Evolutionary conservation across 805 yeast genomes (phyloP).

Genomic region (Scheffersomyces ergatensis): DNA sequence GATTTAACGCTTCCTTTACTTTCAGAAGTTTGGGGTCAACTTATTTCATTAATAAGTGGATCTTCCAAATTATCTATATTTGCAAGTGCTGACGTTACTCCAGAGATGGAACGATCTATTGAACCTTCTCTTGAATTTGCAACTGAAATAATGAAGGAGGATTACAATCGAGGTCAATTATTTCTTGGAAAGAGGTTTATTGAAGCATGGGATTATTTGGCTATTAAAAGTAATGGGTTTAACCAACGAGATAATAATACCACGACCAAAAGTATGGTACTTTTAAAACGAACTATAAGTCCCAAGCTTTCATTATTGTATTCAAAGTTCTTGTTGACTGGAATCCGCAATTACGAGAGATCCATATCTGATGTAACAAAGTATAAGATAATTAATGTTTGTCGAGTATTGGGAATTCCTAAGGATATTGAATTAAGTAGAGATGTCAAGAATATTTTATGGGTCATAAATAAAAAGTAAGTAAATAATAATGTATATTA

Average conservation of each 20-base stretch:
- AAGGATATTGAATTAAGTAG: slow-evolving; percentile 13
- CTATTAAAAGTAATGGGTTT: neutral
- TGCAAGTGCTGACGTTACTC: slow-evolving; percentile 1
- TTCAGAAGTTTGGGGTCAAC: slow-evolving; percentile 31
- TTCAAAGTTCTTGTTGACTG: slow-evolving; percentile 29
- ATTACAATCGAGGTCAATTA: slow-evolving; percentile 36
- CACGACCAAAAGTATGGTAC: neutral
- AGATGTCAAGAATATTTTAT: slow-evolving; percentile 25
- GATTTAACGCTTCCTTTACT: slow-evolving; percentile 28
- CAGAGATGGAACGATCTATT: slow-evolving; percentile 16
- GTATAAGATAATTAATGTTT: slow-evolving; percentile 30
- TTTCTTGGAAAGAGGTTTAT: slow-evolving; percentile 47
- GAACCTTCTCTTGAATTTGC: slow-evolving; percentile 27
- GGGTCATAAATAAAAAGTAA: slow-evolving; percentile 20
- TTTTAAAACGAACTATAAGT: slow-evolving; percentile 15
- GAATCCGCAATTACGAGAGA: slow-evolving; percentile 39
- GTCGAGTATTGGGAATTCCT: slow-evolving; percentile 25
- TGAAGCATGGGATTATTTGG: slow-evolving; percentile 41
- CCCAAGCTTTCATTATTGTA: slow-evolving; percentile 17
- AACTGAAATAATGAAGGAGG: slow-evolving; percentile 24
- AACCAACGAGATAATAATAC: too few relatives aligned
- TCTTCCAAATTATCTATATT: slow-evolving; percentile 9
- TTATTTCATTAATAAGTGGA: slow-evolving; percentile 14
- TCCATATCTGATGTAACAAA: slow-evolving; percentile 38
- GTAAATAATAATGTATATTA: neutral